These are phyloP conservation scores for Hippophae tibetana DNA, from an alignment of 306 rosid genomes.

Conservation along the genomic window DNA sequence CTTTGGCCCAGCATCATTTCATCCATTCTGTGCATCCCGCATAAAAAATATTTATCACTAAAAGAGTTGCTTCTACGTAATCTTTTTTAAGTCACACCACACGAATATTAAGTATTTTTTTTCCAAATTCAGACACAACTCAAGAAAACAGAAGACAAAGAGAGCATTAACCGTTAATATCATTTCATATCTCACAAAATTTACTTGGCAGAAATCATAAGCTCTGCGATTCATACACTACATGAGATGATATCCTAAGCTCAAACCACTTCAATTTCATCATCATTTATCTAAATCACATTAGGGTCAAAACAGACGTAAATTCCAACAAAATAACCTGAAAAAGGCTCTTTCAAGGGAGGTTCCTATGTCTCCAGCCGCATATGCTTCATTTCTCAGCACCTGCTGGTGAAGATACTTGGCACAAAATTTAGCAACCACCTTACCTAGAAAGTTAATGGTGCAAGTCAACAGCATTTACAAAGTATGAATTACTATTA, in stretches of 20 bases:
- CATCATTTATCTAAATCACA: neutral
- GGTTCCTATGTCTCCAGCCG: constrained; percentile 67
- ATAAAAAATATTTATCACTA: no score
- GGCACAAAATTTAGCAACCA: constrained; percentile 94
- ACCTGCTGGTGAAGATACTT: constrained; percentile 87
- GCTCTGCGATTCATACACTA: no score
- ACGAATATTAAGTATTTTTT: no score
- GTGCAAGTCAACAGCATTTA: constrained; percentile 15
- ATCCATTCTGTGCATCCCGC: constrained; percentile 65
- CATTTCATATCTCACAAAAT: no score
- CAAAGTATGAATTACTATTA: neutral
- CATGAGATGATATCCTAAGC: no score
- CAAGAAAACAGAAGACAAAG: no score
- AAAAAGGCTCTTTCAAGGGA: constrained; percentile 71
- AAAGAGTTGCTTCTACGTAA: no score
- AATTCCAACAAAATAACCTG: constrained; percentile 42
- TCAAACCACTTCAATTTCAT: no score
- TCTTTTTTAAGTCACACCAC: no score
- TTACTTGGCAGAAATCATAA: no score
- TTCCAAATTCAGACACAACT: no score
- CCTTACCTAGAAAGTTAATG: constrained; percentile 63
- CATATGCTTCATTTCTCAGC: constrained; percentile 63
- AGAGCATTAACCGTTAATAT: no score
- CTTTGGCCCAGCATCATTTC: constrained; percentile 99
- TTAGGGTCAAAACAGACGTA: constrained; percentile 7